Base-by-base conservation (phyloP, 257 asterid species). In the Anisodus tanguticus region DNA sequence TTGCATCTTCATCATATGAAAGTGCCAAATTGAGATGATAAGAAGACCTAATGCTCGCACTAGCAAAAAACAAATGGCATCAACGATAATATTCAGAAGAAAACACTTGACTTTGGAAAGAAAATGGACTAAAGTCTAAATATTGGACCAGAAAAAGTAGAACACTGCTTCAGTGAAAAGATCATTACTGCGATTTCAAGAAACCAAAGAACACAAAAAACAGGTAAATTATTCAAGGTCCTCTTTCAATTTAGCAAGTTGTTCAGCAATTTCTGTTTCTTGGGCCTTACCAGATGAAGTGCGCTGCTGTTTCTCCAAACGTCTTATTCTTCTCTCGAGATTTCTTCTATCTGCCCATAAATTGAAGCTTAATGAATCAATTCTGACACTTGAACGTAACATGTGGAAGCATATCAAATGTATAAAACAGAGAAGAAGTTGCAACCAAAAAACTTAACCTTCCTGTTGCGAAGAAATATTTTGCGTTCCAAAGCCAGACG, bases 291-390 rank as follows among this genome's bases (percentile, higher is more conserved):
- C 91, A 83, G 91, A 85, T 31, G 94, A 90, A 72, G 94, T 76
- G 37, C 94, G 97, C 91, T 93, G 98, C 87, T 93, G 98, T 87
- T 87, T 96, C 85, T 96, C 98, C 91, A 92, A 84, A 87, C 97
- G 92, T 87, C 97, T 90, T 57, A 94, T 77, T 87, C 92, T 90
- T 82, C 99, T 84, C 85, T 96, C 99, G 45, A 96, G 87, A 88
- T 94, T 96, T 88, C 99, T 94, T 88, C 99, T 95, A 91, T 94
- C 98, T 97, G 72, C 69, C 62, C 59, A 85, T 4, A 69, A 80
- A 86, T 81, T 5, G 45, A 66, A 84, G 76, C 83, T 79, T 58
- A 35, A 74, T 15, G 15, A 49, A 26, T 83, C 59, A 82, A 47
- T 81, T 43, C 51, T 84, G 59, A 35, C 41, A 83, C 5, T 41